These are phyloP conservation scores for Pisolithus sp. DNA, from an alignment of 768 basidiomycete genomes.

Conservation along the genomic window DNA sequence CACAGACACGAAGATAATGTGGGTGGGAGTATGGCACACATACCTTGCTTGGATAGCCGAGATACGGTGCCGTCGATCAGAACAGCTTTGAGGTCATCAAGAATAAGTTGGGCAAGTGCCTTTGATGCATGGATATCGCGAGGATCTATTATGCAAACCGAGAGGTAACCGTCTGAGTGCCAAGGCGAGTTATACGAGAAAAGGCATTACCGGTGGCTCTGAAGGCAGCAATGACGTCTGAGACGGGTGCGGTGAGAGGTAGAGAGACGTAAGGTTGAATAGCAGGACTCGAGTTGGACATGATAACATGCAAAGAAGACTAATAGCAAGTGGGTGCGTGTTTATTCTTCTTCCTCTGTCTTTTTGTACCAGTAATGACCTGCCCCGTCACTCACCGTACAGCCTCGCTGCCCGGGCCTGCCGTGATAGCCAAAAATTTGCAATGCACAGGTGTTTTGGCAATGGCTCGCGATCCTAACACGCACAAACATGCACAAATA, in stretches of 20 bases:
- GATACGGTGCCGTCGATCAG: constrained; percentile 34
- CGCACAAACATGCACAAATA: constrained; percentile 13
- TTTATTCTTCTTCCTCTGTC: too few relatives aligned
- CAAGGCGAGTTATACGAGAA: constrained; percentile 19
- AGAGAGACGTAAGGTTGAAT: not conserved
- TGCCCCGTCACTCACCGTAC: not conserved
- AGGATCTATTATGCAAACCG: constrained; percentile 15
- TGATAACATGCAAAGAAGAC: not conserved
- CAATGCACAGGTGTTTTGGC: constrained; percentile 9
- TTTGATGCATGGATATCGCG: constrained; percentile 44
- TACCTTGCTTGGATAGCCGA: constrained; percentile 53
- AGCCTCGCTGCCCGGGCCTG: not conserved
- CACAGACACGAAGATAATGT: too few relatives aligned
- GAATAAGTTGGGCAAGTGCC: constrained; percentile 49
- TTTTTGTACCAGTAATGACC: not conserved
- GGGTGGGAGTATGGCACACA: constrained; percentile 8
- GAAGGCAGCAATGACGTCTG: not conserved
- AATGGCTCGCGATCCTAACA: constrained; percentile 15
- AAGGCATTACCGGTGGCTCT: constrained; percentile 21
- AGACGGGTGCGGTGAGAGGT: not conserved
- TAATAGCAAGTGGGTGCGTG: too few relatives aligned
- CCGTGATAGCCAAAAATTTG: constrained; percentile 1
- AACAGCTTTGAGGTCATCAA: constrained; percentile 49
- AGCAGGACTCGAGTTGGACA: not conserved
- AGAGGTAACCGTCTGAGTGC: not conserved